phyloP scores from a whole-genome alignment of 2,329 filamentous ascomycete species.

The Ceratocystis harringtonii region DNA sequence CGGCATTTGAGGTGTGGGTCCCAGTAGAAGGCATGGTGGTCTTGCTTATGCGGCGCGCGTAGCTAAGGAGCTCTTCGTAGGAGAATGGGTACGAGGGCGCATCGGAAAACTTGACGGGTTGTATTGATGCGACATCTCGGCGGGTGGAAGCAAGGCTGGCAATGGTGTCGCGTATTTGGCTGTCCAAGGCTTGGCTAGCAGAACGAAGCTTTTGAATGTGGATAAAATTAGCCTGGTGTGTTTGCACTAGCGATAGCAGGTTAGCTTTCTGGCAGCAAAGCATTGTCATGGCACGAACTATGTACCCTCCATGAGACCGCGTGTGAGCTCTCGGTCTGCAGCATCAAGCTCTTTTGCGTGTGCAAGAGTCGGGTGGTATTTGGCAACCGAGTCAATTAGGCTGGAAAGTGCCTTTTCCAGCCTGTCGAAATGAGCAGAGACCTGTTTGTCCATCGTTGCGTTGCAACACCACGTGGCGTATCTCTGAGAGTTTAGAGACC shows the following conservation, averaged over 20 bases:
- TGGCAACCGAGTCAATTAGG: constrained; percentile 64
- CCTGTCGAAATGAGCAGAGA: constrained; percentile 49
- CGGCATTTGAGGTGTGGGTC: constrained; percentile 24
- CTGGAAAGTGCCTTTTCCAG: constrained; percentile 51
- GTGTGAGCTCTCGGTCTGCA: constrained; percentile 53
- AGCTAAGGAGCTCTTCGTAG: constrained; percentile 60
- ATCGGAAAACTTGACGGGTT: constrained; percentile 40
- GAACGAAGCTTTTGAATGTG: constrained; percentile 55
- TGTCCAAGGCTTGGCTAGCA: constrained; percentile 49
- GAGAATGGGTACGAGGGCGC: constrained; percentile 41
- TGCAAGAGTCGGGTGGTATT: constrained; percentile 59
- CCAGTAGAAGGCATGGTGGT: constrained; percentile 53
- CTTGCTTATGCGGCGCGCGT: constrained; percentile 65
- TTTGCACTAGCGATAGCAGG: constrained; percentile 39
- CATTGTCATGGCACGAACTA: not conserved
- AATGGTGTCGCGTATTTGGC: constrained; percentile 57
- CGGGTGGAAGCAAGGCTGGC: constrained; percentile 56
- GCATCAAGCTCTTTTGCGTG: constrained; percentile 54
- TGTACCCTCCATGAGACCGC: constrained; percentile 49
- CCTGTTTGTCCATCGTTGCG: constrained; percentile 42
- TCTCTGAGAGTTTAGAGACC: not conserved
- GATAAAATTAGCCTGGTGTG: constrained; percentile 58
- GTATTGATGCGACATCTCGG: constrained; percentile 52
- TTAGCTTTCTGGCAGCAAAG: not conserved
- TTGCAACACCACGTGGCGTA: not conserved